A percentile compares a stretch with the other conserved stretches of the same genome.
phyloP scores from a whole-genome alignment of 1,284 basidiomycete species.

The Tremellales sp. region DNA sequence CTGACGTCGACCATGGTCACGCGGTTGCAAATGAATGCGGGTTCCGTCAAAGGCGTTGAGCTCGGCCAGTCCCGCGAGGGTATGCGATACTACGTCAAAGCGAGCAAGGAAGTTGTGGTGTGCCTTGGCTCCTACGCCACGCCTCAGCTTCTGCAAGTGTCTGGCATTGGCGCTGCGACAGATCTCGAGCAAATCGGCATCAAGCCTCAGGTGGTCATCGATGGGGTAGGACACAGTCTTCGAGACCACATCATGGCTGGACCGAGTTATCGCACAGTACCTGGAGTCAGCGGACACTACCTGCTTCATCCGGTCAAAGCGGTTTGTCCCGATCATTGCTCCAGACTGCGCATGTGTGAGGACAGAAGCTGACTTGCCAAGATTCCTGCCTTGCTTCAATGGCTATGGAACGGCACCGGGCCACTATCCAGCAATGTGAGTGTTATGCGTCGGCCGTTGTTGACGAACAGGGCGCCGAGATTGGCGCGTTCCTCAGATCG shows the following conservation, averaged over 20 bases:
- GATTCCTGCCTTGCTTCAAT: not conserved
- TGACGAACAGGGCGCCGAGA: slow-evolving; percentile 1
- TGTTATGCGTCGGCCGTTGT: not conserved
- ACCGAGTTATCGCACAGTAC: not conserved
- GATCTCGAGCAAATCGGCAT: not conserved
- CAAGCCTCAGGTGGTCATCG: not conserved
- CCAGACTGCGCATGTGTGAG: too few species aligned
- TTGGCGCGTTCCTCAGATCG: slow-evolving; percentile 3
- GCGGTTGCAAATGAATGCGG: not conserved
- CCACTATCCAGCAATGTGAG: not conserved
- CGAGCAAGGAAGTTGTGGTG: not conserved
- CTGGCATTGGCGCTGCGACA: not conserved
- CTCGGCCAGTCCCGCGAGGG: not conserved
- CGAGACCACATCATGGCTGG: not conserved
- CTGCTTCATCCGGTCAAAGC: not conserved
- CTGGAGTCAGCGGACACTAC: not conserved
- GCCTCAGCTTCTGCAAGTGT: not conserved
- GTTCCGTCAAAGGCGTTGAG: not conserved
- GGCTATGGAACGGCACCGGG: not conserved
- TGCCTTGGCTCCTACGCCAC: not conserved
- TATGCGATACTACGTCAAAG: not conserved
- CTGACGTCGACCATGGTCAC: slow-evolving; percentile 26
- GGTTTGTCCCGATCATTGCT: not conserved
- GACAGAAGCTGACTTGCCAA: not conserved
- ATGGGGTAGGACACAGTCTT: not conserved